phyloP scores from a whole-genome alignment of 1,139 yeast genomes.

The Zygoascus hellenicus region DNA sequence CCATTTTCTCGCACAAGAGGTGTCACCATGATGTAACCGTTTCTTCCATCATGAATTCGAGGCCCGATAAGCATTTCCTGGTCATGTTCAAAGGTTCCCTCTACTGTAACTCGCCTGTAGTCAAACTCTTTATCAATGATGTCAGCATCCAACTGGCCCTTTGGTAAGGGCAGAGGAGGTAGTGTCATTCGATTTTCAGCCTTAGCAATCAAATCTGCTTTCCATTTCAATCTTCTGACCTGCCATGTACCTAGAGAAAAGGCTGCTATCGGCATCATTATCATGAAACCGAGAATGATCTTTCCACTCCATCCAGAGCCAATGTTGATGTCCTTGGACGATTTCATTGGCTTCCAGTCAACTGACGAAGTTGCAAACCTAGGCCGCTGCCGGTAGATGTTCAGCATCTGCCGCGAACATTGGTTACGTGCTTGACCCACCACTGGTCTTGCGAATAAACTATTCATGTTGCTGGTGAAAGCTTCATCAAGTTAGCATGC shows the following conservation, averaged over 20 bases:
- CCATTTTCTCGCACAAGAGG: slow-evolving; percentile 78
- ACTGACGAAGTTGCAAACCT: slow-evolving; percentile 57
- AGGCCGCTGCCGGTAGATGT: too few species aligned
- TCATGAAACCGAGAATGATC: slow-evolving; percentile 33
- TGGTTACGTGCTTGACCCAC: too few species aligned
- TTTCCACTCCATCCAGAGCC: slow-evolving; percentile 36
- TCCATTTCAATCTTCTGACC: slow-evolving; percentile 79
- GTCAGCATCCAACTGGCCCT: slow-evolving; percentile 30
- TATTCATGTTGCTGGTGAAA: too few species aligned
- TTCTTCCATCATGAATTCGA: slow-evolving; percentile 63
- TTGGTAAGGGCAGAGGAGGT: slow-evolving; percentile 67
- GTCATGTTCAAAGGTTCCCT: slow-evolving; percentile 75
- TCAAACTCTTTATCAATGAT: slow-evolving; percentile 60
- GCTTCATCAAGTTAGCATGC: too few species aligned
- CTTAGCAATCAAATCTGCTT: slow-evolving; percentile 71
- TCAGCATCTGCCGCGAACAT: too few species aligned
- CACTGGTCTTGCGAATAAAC: too few species aligned
- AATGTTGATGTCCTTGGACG: slow-evolving; percentile 38
- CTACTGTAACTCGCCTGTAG: slow-evolving; percentile 65
- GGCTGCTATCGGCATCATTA: slow-evolving; percentile 83
- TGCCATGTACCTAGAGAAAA: slow-evolving; percentile 95
- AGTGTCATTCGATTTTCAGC: slow-evolving; percentile 77
- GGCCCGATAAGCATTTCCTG: slow-evolving; percentile 95
- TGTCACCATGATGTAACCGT: slow-evolving; percentile 75
- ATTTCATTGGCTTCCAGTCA: slow-evolving; percentile 76